A percentile compares a stretch with the other conserved stretches of the same genome.
Evolutionary conservation across 495 filamentous ascomycete genomes (phyloP).

Genomic region (Stereocaulon alpinum): DNA sequence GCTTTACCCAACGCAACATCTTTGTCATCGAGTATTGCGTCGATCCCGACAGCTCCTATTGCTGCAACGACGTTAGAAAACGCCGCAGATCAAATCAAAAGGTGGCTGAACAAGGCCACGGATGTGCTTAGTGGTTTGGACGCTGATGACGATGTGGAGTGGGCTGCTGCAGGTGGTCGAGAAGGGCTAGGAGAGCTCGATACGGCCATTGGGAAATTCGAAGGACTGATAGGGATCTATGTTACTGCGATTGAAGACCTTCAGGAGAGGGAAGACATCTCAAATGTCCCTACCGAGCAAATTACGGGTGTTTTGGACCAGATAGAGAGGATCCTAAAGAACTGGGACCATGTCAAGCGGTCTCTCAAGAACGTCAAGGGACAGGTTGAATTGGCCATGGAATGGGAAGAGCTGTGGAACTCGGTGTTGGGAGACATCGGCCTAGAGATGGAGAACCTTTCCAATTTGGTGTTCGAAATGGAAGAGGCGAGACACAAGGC

Average conservation of each 20-base stretch:
- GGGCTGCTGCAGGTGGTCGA: constrained; percentile 85
- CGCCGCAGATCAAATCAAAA: constrained; percentile 80
- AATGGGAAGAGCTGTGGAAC: constrained; percentile 97
- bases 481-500: constrained; percentile 80
- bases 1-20: constrained; percentile 72
- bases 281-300: constrained; percentile 52
- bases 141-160: constrained; percentile 92
- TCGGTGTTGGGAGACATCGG: constrained; percentile 88
- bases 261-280: constrained; percentile 69
- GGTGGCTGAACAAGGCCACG: constrained; percentile 83
- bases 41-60: constrained; percentile 67
- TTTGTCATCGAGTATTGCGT: constrained; percentile 68
- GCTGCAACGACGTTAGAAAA: constrained; percentile 68
- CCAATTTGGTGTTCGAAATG: constrained; percentile 85
- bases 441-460: constrained; percentile 74
- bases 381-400: constrained; percentile 93
- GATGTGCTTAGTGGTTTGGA: constrained; percentile 78
- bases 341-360: constrained; percentile 70
- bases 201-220: constrained; percentile 72
- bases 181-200: constrained; percentile 87
- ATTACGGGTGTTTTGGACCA: constrained; percentile 63
- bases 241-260: constrained; percentile 82
- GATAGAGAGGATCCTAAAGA: constrained; percentile 76
- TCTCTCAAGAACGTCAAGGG: constrained; percentile 69
- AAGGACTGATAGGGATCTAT: constrained; percentile 79